Percentiles rank a stretch among this genome's conserved stretches.
Conservation (phyloP, 352 stramenopile species). For the Phytophthora aleatoria region DNA sequence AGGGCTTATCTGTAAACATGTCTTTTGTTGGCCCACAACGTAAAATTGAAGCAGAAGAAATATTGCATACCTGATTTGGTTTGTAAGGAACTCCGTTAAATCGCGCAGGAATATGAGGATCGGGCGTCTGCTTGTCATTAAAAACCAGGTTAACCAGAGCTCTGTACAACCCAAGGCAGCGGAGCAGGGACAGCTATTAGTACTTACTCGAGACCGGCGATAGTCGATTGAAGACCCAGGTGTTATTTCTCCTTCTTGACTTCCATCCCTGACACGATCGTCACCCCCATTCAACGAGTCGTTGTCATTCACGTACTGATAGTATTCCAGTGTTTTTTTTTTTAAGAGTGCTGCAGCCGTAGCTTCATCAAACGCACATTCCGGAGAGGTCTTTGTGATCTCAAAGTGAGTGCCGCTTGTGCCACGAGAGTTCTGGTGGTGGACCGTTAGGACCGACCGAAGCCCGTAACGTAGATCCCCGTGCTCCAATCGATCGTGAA, state of each 20-base stretch:
- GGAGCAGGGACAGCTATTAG: not conserved
- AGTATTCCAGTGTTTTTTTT: not conserved
- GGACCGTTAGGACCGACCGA: slow-evolving; percentile 59
- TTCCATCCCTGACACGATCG: not conserved
- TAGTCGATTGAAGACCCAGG: slow-evolving; percentile 25
- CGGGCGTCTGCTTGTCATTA: slow-evolving; percentile 35
- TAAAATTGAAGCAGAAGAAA: not conserved
- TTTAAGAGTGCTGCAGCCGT: slow-evolving; percentile 16
- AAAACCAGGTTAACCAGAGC: not conserved
- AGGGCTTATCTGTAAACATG: slow-evolving; percentile 38
- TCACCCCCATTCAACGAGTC: slow-evolving; percentile 1
- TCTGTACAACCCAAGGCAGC: not conserved
- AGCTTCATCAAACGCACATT: slow-evolving; percentile 26
- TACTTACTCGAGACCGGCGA: slow-evolving; percentile 19
- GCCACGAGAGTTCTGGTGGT: slow-evolving; percentile 38
- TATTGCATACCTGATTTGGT: slow-evolving; percentile 46
- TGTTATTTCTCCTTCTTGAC: not conserved
- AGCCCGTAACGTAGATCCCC: slow-evolving; percentile 51
- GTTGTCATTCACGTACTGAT: not conserved
- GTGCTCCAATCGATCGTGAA: slow-evolving; percentile 44
- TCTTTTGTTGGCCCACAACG: not conserved
- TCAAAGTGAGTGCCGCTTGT: slow-evolving; percentile 27
- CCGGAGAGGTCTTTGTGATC: slow-evolving; percentile 22
- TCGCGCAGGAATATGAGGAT: slow-evolving; percentile 60
- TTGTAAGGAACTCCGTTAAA: slow-evolving; percentile 72